Evolutionary conservation across 164 flowering plant genomes (phyloP).

Genomic region (Hamamelis virginiana): DNA sequence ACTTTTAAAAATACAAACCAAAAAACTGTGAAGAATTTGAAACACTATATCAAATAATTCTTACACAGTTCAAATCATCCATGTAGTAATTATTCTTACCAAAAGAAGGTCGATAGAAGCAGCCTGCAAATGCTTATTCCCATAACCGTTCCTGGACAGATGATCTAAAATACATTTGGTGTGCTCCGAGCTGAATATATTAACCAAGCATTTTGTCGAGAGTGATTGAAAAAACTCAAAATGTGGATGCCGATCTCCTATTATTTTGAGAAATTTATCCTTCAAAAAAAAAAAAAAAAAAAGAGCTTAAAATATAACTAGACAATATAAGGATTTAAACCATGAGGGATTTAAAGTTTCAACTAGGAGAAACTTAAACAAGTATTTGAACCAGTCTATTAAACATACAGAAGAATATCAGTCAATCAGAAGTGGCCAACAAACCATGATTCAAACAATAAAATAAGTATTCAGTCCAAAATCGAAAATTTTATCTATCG

Average conservation of each 20-base stretch:
- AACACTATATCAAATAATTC: not conserved
- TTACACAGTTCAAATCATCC: not conserved
- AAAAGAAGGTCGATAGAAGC: constrained; percentile 52
- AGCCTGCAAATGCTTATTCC: constrained; percentile 31
- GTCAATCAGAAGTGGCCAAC: not conserved
- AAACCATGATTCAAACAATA: not conserved
- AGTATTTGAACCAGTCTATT: not conserved
- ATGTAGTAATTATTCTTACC: constrained; percentile 42
- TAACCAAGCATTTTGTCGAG: constrained; percentile 58
- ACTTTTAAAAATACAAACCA: not conserved
- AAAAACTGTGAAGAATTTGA: not conserved
- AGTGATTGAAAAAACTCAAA: constrained; percentile 63
- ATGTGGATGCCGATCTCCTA: constrained; percentile 55
- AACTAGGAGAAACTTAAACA: not conserved
- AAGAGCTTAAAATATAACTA: not conserved
- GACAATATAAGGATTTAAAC: not conserved
- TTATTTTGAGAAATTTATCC: constrained; percentile 55
- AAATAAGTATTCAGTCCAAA: not conserved
- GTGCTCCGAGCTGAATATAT: constrained; percentile 71
- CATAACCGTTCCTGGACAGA: constrained; percentile 34
- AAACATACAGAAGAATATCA: not conserved
- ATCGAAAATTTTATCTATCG: no score
- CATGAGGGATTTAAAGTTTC: not conserved
- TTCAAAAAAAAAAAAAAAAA: constrained; percentile 42
- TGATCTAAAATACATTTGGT: constrained; percentile 48